Evolutionary conservation across 2,329 filamentous ascomycete genomes (phyloP).

Genomic region (Aureobasidium sp.): DNA sequence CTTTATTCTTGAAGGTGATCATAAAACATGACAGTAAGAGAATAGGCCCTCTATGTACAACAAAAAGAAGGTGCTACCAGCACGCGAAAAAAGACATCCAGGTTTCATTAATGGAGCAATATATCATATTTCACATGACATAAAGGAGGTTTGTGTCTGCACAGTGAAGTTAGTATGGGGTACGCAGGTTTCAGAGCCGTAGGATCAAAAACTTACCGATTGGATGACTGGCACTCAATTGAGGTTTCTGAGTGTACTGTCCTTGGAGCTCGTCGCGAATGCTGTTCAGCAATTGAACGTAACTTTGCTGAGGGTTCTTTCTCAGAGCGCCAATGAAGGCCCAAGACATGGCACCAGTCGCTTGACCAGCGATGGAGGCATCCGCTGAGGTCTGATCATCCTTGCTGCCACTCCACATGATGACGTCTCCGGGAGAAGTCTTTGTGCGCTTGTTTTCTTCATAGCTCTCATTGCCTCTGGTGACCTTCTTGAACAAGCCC

Average conservation of each 20-base stretch:
- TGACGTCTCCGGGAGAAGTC: constrained; percentile 87
- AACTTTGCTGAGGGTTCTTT: constrained; percentile 92
- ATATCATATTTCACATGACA: constrained; percentile 30
- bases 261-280: constrained; percentile 80
- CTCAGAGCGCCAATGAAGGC: constrained; percentile 87
- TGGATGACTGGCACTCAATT: constrained; percentile 92
- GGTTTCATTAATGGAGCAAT: neutral
- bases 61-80: neutral
- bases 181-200: neutral
- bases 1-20: neutral
- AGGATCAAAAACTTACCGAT: constrained; percentile 59
- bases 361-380: constrained; percentile 76
- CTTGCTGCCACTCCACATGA: constrained; percentile 98
- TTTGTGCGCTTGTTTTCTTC: constrained; percentile 78
- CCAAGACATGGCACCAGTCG: constrained; percentile 97
- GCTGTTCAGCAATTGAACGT: constrained; percentile 90
- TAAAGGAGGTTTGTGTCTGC: constrained; percentile 36
- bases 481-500: constrained; percentile 79
- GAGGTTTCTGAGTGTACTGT: constrained; percentile 91
- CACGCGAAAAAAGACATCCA: neutral
- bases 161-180: constrained; percentile 10
- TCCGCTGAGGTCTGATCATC: constrained; percentile 94
- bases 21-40: neutral
- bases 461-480: constrained; percentile 67
- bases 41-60: neutral